Conservation (phyloP, 2,329 filamentous ascomycete species). For the Alternaria sp. region DNA sequence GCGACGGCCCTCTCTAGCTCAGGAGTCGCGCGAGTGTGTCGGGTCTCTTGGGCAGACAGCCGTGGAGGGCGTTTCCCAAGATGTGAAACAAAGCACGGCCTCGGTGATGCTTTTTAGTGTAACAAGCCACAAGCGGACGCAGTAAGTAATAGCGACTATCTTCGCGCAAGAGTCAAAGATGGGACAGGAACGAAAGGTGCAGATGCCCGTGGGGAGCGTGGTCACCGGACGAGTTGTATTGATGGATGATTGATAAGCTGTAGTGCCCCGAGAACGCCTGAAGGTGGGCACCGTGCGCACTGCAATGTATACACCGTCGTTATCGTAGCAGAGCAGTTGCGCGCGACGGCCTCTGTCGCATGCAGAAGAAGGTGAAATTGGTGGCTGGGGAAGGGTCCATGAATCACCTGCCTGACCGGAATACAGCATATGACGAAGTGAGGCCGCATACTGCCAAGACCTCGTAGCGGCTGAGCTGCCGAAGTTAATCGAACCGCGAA, state of each 20-base stretch:
- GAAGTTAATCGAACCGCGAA: slow-evolving; percentile 26
- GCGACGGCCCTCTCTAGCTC: neutral
- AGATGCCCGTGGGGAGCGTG: slow-evolving; percentile 12
- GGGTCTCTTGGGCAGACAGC: slow-evolving; percentile 13
- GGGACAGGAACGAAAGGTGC: slow-evolving; percentile 27
- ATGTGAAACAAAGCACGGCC: slow-evolving; percentile 43
- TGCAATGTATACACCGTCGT: slow-evolving; percentile 18
- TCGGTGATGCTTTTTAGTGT: slow-evolving; percentile 25
- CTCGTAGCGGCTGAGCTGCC: slow-evolving; percentile 14
- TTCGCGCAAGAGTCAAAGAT: slow-evolving; percentile 26
- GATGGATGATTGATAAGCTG: slow-evolving; percentile 17
- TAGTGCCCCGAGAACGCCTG: neutral
- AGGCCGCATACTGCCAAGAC: slow-evolving; percentile 13
- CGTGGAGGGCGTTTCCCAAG: slow-evolving; percentile 13
- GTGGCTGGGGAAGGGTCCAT: slow-evolving; percentile 26
- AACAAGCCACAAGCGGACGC: slow-evolving; percentile 27
- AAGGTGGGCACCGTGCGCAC: slow-evolving; percentile 13
- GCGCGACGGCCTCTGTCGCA: slow-evolving; percentile 17
- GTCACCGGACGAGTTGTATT: slow-evolving; percentile 4
- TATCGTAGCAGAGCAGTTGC: slow-evolving; percentile 10
- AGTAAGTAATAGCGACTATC: slow-evolving; percentile 10
- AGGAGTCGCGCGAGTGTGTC: slow-evolving; percentile 30
- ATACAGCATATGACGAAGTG: slow-evolving; percentile 22
- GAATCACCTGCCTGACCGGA: slow-evolving; percentile 15
- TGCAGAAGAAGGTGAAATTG: slow-evolving; percentile 13